Evolutionary conservation across 164 flowering plant species (phyloP).

Genomic region (Tetrastigma voinierianum): DNA sequence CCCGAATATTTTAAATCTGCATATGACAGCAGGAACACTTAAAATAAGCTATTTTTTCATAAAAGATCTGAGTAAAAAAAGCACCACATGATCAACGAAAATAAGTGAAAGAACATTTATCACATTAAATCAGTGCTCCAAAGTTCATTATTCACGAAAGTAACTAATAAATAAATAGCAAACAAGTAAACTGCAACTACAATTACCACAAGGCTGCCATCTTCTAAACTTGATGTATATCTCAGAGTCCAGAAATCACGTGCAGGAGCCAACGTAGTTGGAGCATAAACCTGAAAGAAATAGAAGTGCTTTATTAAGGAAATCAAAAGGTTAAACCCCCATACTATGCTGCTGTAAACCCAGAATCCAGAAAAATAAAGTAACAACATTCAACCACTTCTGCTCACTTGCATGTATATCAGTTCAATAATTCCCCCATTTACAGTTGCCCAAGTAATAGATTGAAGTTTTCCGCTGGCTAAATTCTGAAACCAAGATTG

Average conservation of each 20-base stretch:
- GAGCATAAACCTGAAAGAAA: constrained; percentile 73
- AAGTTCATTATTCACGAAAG: too few species aligned
- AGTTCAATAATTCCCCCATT: constrained; percentile 93
- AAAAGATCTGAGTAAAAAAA: too few species aligned
- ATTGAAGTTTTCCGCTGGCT: too few species aligned
- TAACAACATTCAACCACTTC: neutral
- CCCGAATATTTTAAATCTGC: neutral
- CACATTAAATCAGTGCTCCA: too few species aligned
- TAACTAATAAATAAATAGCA: too few species aligned
- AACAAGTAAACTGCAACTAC: too few species aligned
- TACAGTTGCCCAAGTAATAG: too few species aligned
- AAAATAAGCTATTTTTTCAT: too few species aligned
- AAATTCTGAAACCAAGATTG: constrained; percentile 94
- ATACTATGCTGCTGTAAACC: too few species aligned
- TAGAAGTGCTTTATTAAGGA: neutral
- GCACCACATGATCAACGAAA: too few species aligned
- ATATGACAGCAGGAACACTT: neutral
- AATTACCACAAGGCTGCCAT: constrained; percentile 85
- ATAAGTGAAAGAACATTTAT: too few species aligned
- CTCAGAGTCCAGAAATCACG: constrained; percentile 96
- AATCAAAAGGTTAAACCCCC: neutral
- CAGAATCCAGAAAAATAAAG: neutral
- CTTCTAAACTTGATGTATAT: constrained; percentile 79
- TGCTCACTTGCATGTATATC: constrained; percentile 74
- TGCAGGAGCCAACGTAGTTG: constrained; percentile 92